Base-by-base conservation (phyloP, 768 basidiomycete genomes). In the Mycena rebaudengoi region DNA sequence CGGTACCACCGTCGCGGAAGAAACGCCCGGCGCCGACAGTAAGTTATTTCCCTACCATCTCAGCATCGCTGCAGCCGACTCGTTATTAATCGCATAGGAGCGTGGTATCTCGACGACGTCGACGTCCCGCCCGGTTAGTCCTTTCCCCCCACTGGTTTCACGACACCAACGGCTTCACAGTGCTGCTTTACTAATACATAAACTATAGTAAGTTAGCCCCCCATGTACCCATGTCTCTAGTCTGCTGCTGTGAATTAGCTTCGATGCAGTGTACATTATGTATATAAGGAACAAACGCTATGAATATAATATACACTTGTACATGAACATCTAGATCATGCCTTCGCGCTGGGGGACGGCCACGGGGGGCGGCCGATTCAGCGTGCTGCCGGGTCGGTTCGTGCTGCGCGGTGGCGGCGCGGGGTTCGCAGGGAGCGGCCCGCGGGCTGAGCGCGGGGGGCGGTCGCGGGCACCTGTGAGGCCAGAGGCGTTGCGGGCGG, bases 341-440 rank as follows among this genome's bases (percentile, higher is more conserved):
- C 88, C 87, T 43, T 88, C 87, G 45, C 85, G 79, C 67, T 80
- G 83, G 23, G 87, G 85, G 44, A 87, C 75, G 21, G 83, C 85
- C 2, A 85, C 79, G 4, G 82, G 85, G 5, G 85, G 82, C 20
- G 84, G 80, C 21, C 84, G 82, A 14, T 79, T 81, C 20, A 80
- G 67, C 28, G 79, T 71, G 70, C 88, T 91, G 13, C 85, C 83
- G 2, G 91, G 91, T 11, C 91, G 80, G 74, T 90, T 87, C 21
- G 79, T 79, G 56, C 91, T 91, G 50, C 91, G 82, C 18, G 91
- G 90, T 4, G 88, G 85, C 0, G 85, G 87, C 1, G 83, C 21
- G 14, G 44, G 26, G 78, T 33, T 69, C 72, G 5, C 41, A 23
- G n/a, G 41, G 28, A 14, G 20, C 46, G 1, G 56, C 33, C 11